Percentiles rank a stretch among this genome's conserved stretches.
These are phyloP conservation scores for Ophiorrhiza pumila DNA, from an alignment of 257 asterid genomes.

Conservation along the genomic window DNA sequence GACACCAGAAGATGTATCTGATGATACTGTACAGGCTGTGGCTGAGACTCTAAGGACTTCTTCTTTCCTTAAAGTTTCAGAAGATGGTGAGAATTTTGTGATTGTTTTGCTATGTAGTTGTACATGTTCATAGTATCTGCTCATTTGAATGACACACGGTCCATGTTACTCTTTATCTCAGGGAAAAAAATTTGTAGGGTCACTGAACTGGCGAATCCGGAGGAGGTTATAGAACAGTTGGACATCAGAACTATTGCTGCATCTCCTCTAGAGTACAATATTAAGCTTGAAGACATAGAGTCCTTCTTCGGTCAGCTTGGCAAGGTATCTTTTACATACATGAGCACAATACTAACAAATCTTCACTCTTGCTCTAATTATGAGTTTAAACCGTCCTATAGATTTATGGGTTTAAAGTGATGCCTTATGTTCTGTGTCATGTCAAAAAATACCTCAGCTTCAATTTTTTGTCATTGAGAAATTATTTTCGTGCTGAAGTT, in stretches of 20 bases:
- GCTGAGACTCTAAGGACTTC: slow-evolving; percentile 77
- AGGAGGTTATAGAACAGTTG: slow-evolving; percentile 76
- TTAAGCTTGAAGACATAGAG: slow-evolving; percentile 77
- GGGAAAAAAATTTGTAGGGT: slow-evolving; percentile 79
- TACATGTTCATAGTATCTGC: background rate
- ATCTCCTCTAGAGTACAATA: slow-evolving; percentile 72
- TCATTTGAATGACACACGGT: background rate
- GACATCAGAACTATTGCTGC: slow-evolving; percentile 83
- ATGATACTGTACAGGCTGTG: slow-evolving; percentile 62
- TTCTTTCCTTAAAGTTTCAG: slow-evolving; percentile 72
- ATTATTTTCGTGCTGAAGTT: background rate
- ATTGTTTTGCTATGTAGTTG: background rate
- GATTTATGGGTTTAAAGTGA: too few relatives aligned
- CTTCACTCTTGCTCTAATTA: background rate
- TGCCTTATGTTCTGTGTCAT: background rate
- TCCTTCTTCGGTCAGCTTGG: slow-evolving; percentile 64
- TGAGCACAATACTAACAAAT: background rate
- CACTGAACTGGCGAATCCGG: slow-evolving; percentile 67
- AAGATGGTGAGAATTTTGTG: slow-evolving; percentile 60
- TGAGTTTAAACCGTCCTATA: background rate
- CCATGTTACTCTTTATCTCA: slow-evolving; percentile 20
- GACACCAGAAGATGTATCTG: slow-evolving; percentile 70
- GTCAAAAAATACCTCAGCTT: background rate
- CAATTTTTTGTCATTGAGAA: background rate
- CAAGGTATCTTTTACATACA: slow-evolving; percentile 39